These are phyloP conservation scores for Beauveria medogensis DNA, from an alignment of 2,329 filamentous ascomycete genomes.

Conservation along the genomic window DNA sequence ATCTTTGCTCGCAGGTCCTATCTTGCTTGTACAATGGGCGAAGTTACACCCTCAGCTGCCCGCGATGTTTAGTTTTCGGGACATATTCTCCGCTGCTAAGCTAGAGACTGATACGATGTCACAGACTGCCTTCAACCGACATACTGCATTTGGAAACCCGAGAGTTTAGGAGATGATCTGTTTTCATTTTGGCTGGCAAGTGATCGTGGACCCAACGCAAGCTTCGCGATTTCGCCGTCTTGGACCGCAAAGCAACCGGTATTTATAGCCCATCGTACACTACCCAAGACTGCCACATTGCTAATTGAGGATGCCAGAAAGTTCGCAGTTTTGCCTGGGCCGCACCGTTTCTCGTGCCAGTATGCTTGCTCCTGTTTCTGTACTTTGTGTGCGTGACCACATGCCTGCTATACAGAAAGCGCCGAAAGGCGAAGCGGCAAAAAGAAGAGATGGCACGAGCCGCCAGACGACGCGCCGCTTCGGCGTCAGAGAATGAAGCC, in stretches of 20 bases:
- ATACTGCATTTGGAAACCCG: slow-evolving; percentile 23
- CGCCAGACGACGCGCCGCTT: not conserved
- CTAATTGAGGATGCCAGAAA: slow-evolving; percentile 13
- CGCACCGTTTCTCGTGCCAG: slow-evolving; percentile 22
- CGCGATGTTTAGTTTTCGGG: slow-evolving; percentile 4
- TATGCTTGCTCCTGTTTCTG: slow-evolving; percentile 22
- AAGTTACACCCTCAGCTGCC: not conserved
- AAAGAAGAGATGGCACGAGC: slow-evolving; percentile 9
- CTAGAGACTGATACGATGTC: slow-evolving; percentile 5
- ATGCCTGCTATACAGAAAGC: slow-evolving; percentile 21
- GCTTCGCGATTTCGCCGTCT: slow-evolving; percentile 24
- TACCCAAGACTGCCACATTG: not conserved
- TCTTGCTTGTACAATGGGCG: not conserved
- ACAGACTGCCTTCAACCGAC: slow-evolving; percentile 16
- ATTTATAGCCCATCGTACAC: slow-evolving; percentile 4
- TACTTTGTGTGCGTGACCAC: slow-evolving; percentile 22
- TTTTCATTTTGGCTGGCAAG: slow-evolving; percentile 24
- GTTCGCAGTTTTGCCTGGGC: slow-evolving; percentile 18
- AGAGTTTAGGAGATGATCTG: slow-evolving; percentile 18
- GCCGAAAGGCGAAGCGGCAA: slow-evolving; percentile 17
- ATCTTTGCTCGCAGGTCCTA: not conserved
- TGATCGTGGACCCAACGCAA: slow-evolving; percentile 15
- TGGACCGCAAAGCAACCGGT: slow-evolving; percentile 22
- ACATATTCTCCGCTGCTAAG: slow-evolving; percentile 3
- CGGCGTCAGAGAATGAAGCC: slow-evolving; percentile 13